phyloP scores from a whole-genome alignment of 202 grass and related monocot species.

The Schoenoplectus triqueter region DNA sequence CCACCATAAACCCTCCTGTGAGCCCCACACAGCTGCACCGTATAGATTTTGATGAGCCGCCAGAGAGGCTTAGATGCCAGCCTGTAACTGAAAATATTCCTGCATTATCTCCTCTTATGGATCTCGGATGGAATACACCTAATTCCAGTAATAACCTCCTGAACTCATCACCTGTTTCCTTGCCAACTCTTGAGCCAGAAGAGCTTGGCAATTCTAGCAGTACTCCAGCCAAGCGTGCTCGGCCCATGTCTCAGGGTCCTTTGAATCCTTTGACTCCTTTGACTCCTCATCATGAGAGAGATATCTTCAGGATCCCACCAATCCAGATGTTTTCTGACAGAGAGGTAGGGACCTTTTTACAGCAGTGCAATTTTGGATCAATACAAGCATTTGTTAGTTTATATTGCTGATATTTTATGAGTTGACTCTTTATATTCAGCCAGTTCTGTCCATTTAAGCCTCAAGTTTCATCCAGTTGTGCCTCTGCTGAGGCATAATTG shows the following conservation, averaged over 20 bases:
- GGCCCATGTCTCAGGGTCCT: conserved; percentile 1
- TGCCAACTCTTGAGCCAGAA: conserved; percentile 28
- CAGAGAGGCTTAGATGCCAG: conserved; percentile 22
- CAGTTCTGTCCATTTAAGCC: not conserved
- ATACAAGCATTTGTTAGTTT: not conserved
- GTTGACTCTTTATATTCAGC: not conserved
- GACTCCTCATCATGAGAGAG: conserved; percentile 16
- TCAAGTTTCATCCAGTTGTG: conserved; percentile 2
- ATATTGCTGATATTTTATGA: not conserved
- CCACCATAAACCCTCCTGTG: no score
- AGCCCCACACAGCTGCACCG: not conserved
- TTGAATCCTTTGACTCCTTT: not conserved
- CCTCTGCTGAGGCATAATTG: not conserved
- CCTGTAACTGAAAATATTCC: not conserved
- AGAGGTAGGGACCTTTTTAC: conserved; percentile 22
- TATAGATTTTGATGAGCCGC: not conserved
- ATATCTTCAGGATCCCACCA: not conserved
- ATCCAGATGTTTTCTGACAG: not conserved
- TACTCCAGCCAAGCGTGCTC: not conserved
- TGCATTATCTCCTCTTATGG: conserved; percentile 4
- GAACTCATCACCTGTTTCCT: not conserved
- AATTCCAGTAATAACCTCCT: conserved; percentile 21
- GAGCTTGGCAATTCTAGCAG: not conserved
- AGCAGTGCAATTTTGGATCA: conserved; percentile 7
- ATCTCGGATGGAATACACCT: conserved; percentile 13